Evolutionary conservation across 2,329 filamentous ascomycete genomes (phyloP).

Genomic region (Trichoderma brevicompactum): DNA sequence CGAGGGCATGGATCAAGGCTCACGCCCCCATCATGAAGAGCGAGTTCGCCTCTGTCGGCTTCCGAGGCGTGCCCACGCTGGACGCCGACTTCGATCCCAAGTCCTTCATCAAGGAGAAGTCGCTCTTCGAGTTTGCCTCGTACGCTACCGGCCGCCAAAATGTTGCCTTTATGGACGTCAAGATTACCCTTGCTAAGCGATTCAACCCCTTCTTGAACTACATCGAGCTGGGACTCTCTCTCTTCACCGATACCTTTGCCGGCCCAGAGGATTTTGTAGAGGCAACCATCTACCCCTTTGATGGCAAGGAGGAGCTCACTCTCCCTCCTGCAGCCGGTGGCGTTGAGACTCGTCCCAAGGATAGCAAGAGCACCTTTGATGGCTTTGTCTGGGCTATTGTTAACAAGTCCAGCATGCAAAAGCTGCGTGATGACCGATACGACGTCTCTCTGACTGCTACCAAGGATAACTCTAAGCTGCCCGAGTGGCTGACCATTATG

Average conservation of each 20-base stretch:
- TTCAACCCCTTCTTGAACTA: constrained; percentile 73
- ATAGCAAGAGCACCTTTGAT: constrained; percentile 74
- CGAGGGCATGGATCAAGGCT: constrained; percentile 77
- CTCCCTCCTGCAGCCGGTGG: constrained; percentile 68
- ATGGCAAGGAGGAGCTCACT: constrained; percentile 83
- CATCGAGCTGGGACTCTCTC: constrained; percentile 69
- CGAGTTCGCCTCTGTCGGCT: constrained; percentile 90
- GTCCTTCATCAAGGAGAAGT: constrained; percentile 77
- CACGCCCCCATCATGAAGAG: constrained; percentile 72
- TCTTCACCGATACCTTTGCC: constrained; percentile 79
- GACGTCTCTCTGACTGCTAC: constrained; percentile 91
- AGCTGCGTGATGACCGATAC: constrained; percentile 88
- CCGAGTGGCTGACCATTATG: constrained; percentile 91
- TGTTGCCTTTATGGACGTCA: constrained; percentile 85
- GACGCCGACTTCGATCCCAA: constrained; percentile 48
- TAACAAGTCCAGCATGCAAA: constrained; percentile 92
- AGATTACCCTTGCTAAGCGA: constrained; percentile 78
- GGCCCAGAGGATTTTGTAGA: constrained; percentile 74
- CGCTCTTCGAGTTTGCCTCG: constrained; percentile 80
- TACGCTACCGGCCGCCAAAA: constrained; percentile 95
- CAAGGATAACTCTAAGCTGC: constrained; percentile 90
- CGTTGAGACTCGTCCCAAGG: constrained; percentile 57
- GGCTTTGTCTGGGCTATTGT: constrained; percentile 94
- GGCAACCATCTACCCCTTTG: constrained; percentile 82
- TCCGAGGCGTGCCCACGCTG: constrained; percentile 60